A percentile compares a stretch with the other conserved stretches of the same genome.
Conservation (phyloP, 768 basidiomycete genomes). For the Mycena olivaceomarginata region DNA sequence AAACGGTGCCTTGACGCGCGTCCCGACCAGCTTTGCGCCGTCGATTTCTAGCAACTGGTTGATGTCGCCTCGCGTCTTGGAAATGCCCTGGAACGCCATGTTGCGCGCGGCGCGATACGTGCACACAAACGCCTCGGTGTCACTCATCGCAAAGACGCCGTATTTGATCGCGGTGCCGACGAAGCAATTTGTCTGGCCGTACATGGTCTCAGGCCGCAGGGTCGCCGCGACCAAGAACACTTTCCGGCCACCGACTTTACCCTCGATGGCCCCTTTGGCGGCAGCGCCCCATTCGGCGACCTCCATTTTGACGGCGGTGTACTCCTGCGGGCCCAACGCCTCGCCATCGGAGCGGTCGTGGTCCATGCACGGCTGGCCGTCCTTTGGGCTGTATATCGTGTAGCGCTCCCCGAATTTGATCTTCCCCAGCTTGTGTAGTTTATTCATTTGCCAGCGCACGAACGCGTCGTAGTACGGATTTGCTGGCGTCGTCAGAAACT, state of each 20-base stretch:
- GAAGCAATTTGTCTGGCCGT: slow-evolving; percentile 97
- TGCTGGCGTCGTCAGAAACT: slow-evolving; percentile 94
- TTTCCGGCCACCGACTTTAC: slow-evolving; percentile 84
- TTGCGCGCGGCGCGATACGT: slow-evolving; percentile 95
- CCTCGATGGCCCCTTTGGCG: slow-evolving; percentile 78
- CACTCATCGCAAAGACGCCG: slow-evolving; percentile 92
- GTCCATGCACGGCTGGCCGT: slow-evolving; percentile 99
- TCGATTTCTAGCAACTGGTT: slow-evolving; percentile 86
- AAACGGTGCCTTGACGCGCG: slow-evolving; percentile 93
- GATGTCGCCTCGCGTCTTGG: slow-evolving; percentile 82
- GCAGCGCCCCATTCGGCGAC: slow-evolving; percentile 89
- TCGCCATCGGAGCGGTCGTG: slow-evolving; percentile 98
- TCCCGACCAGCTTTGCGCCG: slow-evolving; percentile 89
- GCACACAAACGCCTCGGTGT: slow-evolving; percentile 91
- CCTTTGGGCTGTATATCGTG: slow-evolving; percentile 98
- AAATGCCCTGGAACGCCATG: slow-evolving; percentile 96
- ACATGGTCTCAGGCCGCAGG: slow-evolving; percentile 98
- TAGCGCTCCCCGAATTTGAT: slow-evolving; percentile 99
- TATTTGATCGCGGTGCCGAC: slow-evolving; percentile 95
- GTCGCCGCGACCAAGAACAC: slow-evolving; percentile 98
- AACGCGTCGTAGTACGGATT: slow-evolving; percentile 99
- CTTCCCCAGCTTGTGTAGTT: slow-evolving; percentile 89
- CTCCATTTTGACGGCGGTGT: slow-evolving; percentile 96
- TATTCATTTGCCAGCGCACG: slow-evolving; percentile 99
- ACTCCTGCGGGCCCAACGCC: slow-evolving; percentile 96